Conservation (phyloP, 208 protist species). For the Wallacemonas sp. region DNA sequence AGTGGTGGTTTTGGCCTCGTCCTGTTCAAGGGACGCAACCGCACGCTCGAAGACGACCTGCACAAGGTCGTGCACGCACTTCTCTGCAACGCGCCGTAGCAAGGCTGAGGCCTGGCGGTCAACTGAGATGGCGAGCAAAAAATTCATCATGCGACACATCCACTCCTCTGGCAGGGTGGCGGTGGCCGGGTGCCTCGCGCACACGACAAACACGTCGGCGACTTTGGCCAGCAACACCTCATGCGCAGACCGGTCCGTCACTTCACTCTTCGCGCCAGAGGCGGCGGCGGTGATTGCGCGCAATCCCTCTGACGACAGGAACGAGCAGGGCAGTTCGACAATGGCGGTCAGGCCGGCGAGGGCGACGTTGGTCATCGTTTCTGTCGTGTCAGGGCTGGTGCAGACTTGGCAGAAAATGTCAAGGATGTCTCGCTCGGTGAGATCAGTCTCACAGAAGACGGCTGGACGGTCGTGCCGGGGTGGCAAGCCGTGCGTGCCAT, state of each 20-base stretch:
- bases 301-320: conserved; percentile 58
- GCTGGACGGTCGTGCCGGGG: too few species aligned
- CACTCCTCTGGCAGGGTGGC: conserved; percentile 27
- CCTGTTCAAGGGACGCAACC: neutral
- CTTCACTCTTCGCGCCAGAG: conserved; percentile 29
- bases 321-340: conserved; percentile 54
- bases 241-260: conserved; percentile 47
- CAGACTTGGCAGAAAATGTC: conserved; percentile 66
- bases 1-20: neutral
- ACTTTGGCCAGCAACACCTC: conserved; percentile 67
- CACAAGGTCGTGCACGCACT: conserved; percentile 52
- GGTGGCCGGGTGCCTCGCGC: conserved; percentile 36
- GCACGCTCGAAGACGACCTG: conserved; percentile 46
- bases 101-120: conserved; percentile 31
- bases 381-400: conserved; percentile 41
- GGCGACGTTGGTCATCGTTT: conserved; percentile 64
- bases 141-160: conserved; percentile 34
- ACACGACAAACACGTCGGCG: conserved; percentile 42
- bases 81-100: conserved; percentile 51
- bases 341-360: conserved; percentile 69
- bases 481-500: too few species aligned
- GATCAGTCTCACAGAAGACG: conserved; percentile 3
- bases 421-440: conserved; percentile 58
- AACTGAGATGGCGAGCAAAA: conserved; percentile 33
- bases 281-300: conserved; percentile 43